These are phyloP conservation scores for Lentinula guzmanii DNA, from an alignment of 768 basidiomycete species.

Conservation along the genomic window DNA sequence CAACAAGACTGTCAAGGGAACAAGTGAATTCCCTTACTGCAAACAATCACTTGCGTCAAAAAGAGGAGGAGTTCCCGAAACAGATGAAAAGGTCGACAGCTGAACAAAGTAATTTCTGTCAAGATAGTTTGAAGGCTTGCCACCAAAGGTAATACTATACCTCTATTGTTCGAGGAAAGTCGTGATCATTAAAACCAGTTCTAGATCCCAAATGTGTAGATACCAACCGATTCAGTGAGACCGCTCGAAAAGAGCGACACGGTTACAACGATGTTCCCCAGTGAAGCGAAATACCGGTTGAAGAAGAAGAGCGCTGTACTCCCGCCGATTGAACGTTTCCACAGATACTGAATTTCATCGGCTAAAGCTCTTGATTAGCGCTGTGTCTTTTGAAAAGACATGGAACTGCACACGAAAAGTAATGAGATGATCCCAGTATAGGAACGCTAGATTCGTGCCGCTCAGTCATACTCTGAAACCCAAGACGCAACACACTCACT, in stretches of 20 bases:
- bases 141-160: neutral
- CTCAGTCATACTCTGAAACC: neutral
- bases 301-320: neutral
- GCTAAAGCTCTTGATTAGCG: neutral
- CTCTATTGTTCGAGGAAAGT: neutral
- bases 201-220: neutral
- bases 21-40: neutral
- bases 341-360: constrained; percentile 3
- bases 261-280: constrained; percentile 4
- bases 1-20: neutral
- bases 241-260: constrained; percentile 1
- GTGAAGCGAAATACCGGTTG: constrained; percentile 2
- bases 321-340: neutral
- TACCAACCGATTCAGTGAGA: neutral
- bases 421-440: constrained; percentile 4
- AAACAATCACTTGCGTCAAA: constrained; percentile 3
- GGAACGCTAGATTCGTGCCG: neutral
- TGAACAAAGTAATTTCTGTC: neutral
- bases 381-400: neutral
- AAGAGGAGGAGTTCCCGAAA: constrained; percentile 5
- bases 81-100: constrained; percentile 1
- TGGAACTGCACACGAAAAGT: neutral
- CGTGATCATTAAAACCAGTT: neutral
- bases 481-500: neutral
- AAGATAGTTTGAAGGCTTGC: neutral